phyloP scores from a whole-genome alignment of 805 yeast genomes.

The Yamadazyma olivae region DNA sequence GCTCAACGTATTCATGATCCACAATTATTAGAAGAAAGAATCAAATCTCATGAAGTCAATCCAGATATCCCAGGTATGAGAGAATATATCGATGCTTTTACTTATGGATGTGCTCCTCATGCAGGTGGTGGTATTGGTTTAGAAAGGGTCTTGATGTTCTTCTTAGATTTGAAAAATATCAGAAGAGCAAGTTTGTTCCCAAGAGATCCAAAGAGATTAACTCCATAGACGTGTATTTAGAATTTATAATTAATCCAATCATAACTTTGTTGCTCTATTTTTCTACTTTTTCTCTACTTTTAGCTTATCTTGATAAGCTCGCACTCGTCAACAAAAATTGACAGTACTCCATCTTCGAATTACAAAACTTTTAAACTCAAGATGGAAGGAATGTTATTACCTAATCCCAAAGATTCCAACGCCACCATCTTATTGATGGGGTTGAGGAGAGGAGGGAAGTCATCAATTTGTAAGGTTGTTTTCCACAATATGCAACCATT shows the following conservation, averaged over 20 bases:
- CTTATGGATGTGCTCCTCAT: conserved; percentile 96
- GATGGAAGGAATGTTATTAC: conserved; percentile 18
- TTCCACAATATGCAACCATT: conserved; percentile 96
- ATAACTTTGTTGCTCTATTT: too few species aligned
- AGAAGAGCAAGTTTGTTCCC: conserved; percentile 99
- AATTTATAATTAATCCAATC: too few species aligned
- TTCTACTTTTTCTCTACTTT: too few species aligned
- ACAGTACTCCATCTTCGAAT: not conserved
- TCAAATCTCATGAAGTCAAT: conserved; percentile 79
- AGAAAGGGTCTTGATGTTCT: conserved; percentile 98
- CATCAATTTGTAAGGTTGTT: conserved; percentile 92
- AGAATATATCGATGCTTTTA: conserved; percentile 91
- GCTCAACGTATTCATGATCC: conserved; percentile 99
- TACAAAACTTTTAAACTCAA: not conserved
- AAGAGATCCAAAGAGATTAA: conserved; percentile 93
- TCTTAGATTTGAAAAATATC: conserved; percentile 92
- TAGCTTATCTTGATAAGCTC: too few species aligned
- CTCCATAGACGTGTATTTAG: too few species aligned
- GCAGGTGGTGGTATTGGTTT: conserved; percentile 99
- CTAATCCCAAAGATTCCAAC: conserved; percentile 49
- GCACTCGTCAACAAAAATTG: not conserved
- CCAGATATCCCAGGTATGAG: conserved; percentile 76
- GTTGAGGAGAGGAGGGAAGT: conserved; percentile 84
- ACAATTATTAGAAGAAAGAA: conserved; percentile 73
- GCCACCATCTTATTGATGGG: conserved; percentile 92